These are phyloP conservation scores for Chrysosporium queenslandicum DNA, from an alignment of 2,329 filamentous ascomycete genomes.

Conservation along the genomic window DNA sequence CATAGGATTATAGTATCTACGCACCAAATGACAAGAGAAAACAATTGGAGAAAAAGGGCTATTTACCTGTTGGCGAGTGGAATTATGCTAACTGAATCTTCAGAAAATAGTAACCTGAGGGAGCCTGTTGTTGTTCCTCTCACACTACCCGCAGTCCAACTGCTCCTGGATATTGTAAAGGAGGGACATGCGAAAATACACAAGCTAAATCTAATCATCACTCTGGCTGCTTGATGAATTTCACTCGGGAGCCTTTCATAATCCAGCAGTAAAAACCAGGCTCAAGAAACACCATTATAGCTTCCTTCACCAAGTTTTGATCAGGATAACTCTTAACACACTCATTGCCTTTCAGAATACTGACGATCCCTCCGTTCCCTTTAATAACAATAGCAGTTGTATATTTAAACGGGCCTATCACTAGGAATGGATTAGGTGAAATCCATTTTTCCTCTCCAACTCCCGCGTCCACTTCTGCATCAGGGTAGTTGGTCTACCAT, in stretches of 20 bases:
- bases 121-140: background rate
- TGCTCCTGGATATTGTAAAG: background rate
- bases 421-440: background rate
- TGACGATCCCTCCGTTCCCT: background rate
- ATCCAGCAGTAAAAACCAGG: background rate
- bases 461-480: background rate
- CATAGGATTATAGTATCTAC: slow-evolving; percentile 20
- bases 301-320: background rate
- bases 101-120: background rate
- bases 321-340: background rate
- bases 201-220: background rate
- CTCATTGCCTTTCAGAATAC: background rate
- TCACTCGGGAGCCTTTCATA: background rate
- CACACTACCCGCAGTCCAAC: background rate
- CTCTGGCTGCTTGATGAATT: background rate
- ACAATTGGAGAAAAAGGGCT: no score
- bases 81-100: background rate
- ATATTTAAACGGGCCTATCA: background rate
- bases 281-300: background rate
- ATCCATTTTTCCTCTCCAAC: background rate
- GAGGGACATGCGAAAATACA: background rate
- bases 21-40: slow-evolving; percentile 45
- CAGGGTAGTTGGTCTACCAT: background rate
- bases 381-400: background rate
- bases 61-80: background rate